Evolutionary conservation across 148 eudicot species (phyloP).

Genomic region (Rhododendron griersonianum): DNA sequence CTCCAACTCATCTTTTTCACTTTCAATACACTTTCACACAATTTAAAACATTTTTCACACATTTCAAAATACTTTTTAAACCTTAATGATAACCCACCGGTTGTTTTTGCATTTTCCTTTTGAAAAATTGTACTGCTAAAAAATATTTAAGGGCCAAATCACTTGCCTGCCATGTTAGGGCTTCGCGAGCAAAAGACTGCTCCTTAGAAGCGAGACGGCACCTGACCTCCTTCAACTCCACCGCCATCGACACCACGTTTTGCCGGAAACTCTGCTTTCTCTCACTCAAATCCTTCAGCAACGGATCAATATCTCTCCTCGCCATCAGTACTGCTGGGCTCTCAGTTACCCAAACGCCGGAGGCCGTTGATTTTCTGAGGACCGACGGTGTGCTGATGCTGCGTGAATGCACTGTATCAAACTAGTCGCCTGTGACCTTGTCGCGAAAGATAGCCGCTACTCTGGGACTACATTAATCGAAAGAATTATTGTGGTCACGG

Average conservation of each 20-base stretch:
- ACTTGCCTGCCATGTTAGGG: constrained; percentile 66
- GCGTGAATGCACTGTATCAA: neutral
- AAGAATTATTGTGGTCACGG: neutral
- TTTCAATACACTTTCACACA: too few relatives aligned
- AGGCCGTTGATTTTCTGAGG: neutral
- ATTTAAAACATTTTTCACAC: neutral
- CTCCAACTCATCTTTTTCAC: too few relatives aligned
- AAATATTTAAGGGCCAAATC: neutral
- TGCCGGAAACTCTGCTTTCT: constrained; percentile 68
- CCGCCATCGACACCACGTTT: constrained; percentile 78
- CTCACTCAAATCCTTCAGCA: constrained; percentile 83
- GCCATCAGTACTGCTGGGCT: neutral
- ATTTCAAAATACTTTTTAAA: neutral
- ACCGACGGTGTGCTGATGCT: neutral
- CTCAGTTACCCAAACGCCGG: neutral
- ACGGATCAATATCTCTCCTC: constrained; percentile 53
- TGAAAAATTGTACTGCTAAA: neutral
- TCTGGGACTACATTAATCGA: neutral
- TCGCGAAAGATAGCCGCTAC: neutral
- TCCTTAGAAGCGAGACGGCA: constrained; percentile 65
- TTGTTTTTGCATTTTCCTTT: neutral
- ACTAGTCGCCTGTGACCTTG: neutral
- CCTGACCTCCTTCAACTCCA: constrained; percentile 84
- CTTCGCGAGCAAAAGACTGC: constrained; percentile 58
- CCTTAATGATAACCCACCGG: neutral